A percentile compares a stretch with the other conserved stretches of the same genome.
phyloP scores from a whole-genome alignment of 1,284 basidiomycete genomes.

The Microbotryum scabiosae region DNA sequence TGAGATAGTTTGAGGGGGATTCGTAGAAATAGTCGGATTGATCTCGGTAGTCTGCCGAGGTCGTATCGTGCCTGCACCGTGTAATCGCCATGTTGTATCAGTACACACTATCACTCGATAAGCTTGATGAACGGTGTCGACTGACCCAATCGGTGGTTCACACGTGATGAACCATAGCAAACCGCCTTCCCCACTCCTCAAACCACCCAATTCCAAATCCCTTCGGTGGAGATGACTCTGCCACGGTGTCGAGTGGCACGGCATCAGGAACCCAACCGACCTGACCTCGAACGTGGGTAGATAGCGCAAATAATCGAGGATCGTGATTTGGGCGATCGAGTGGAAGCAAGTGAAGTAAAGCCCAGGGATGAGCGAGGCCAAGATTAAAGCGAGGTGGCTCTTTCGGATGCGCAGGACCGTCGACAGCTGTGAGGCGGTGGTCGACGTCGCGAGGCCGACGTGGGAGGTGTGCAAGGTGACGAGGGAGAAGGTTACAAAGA shows the following conservation, averaged over 20 bases:
- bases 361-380: slow-evolving; percentile 51
- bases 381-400: slow-evolving; percentile 43
- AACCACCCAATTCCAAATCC: slow-evolving; percentile 42
- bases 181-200: slow-evolving; percentile 41
- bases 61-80: slow-evolving; percentile 46
- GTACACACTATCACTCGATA: slow-evolving; percentile 9
- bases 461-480: slow-evolving; percentile 35
- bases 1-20: slow-evolving; percentile 60
- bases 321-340: slow-evolving; percentile 64
- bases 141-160: slow-evolving; percentile 74
- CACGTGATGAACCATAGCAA: slow-evolving; percentile 76
- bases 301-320: slow-evolving; percentile 47
- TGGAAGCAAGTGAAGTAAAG: slow-evolving; percentile 62
- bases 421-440: background rate
- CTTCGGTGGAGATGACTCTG: slow-evolving; percentile 75
- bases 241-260: slow-evolving; percentile 97
- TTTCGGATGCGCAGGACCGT: slow-evolving; percentile 37
- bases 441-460: background rate
- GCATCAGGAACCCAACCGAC: slow-evolving; percentile 79
- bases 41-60: slow-evolving; percentile 55
- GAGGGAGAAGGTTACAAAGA: slow-evolving; percentile 67
- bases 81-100: slow-evolving; percentile 12
- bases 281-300: slow-evolving; percentile 37
- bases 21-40: slow-evolving; percentile 78
- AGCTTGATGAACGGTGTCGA: slow-evolving; percentile 6